phyloP scores from a whole-genome alignment of 805 yeast species.

The Blastobotrys parvus region DNA sequence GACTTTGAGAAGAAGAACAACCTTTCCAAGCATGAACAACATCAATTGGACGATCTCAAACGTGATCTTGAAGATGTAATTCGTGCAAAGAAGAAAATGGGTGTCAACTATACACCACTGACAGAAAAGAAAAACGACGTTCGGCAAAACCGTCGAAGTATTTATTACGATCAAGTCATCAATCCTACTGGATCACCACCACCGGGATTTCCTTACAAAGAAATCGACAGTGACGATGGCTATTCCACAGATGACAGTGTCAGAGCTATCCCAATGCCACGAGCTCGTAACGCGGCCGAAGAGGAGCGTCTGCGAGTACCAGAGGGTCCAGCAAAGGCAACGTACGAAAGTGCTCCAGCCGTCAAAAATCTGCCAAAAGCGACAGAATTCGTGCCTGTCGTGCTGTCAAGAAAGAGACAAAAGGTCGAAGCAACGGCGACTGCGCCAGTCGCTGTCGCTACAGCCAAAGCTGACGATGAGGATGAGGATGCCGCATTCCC shows the following conservation, averaged over 20 bases:
- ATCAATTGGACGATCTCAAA: slow-evolving; percentile 11
- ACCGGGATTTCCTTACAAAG: slow-evolving; percentile 25
- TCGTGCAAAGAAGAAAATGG: slow-evolving; percentile 11
- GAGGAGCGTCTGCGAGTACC: neutral
- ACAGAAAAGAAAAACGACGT: slow-evolving; percentile 4
- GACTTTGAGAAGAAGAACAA: slow-evolving; percentile 19
- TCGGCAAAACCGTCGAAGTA: slow-evolving; percentile 18
- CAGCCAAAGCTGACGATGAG: neutral
- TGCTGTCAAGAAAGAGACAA: slow-evolving; percentile 8
- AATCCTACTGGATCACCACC: slow-evolving; percentile 24
- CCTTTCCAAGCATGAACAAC: slow-evolving; percentile 20
- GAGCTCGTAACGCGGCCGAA: slow-evolving; percentile 12
- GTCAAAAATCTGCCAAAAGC: slow-evolving; percentile 16
- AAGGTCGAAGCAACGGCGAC: too few relatives aligned
- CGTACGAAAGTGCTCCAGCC: slow-evolving; percentile 21
- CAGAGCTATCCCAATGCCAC: slow-evolving; percentile 27
- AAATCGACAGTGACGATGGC: slow-evolving; percentile 21
- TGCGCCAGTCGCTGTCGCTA: too few relatives aligned
- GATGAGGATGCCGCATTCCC: neutral
- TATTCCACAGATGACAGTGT: slow-evolving; percentile 15
- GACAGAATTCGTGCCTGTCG: slow-evolving; percentile 14
- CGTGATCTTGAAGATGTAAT: slow-evolving; percentile 14
- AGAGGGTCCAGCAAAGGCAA: slow-evolving; percentile 10
- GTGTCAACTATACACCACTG: slow-evolving; percentile 2
- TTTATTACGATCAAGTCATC: slow-evolving; percentile 22